A percentile compares a stretch with the other conserved stretches of the same genome.
These are phyloP conservation scores for Cercospora sp. DNA, from an alignment of 2,329 filamentous ascomycete species.

Conservation along the genomic window DNA sequence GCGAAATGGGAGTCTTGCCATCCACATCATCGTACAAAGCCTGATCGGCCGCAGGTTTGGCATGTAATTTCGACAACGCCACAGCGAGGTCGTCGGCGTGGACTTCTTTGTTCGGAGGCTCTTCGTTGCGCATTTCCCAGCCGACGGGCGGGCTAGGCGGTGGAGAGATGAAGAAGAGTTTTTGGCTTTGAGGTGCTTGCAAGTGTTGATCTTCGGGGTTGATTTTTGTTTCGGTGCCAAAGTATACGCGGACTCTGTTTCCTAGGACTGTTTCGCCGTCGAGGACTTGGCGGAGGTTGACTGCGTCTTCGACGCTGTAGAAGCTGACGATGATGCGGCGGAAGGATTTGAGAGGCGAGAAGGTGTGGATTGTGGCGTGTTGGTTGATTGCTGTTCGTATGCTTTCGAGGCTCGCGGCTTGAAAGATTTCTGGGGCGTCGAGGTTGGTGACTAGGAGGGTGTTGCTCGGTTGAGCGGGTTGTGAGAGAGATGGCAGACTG, in stretches of 20 bases:
- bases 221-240: conserved; percentile 55
- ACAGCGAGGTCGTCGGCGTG: conserved; percentile 62
- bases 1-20: conserved; percentile 22
- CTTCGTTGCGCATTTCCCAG: conserved; percentile 64
- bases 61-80: conserved; percentile 56
- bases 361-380: conserved; percentile 72
- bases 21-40: conserved; percentile 32
- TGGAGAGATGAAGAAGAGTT: conserved; percentile 66
- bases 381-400: conserved; percentile 70
- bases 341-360: conserved; percentile 79
- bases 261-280: conserved; percentile 74
- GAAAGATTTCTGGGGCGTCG: conserved; percentile 70
- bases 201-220: conserved; percentile 48
- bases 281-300: conserved; percentile 69
- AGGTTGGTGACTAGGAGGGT: conserved; percentile 84
- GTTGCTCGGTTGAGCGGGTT: conserved; percentile 76
- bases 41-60: conserved; percentile 39
- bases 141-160: conserved; percentile 64
- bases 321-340: conserved; percentile 79
- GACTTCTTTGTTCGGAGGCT: conserved; percentile 65
- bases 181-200: conserved; percentile 58
- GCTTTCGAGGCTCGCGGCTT: conserved; percentile 68
- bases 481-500: conserved; percentile 65
- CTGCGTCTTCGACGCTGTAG: conserved; percentile 67
- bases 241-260: conserved; percentile 66